Base-by-base conservation (phyloP, 805 yeast genomes). In the Wickerhamomyces sydowiorum region DNA sequence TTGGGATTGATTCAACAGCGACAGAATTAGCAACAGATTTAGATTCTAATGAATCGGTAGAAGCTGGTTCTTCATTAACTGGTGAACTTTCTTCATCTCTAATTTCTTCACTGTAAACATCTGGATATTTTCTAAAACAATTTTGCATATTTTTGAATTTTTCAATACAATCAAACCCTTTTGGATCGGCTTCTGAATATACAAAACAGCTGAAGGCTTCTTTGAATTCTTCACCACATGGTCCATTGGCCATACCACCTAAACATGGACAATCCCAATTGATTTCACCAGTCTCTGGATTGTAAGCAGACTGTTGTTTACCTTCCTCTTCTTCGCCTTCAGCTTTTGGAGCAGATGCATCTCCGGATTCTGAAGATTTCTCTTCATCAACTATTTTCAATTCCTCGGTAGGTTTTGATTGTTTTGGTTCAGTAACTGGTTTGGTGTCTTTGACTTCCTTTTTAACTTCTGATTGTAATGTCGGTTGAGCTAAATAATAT, bases 261-360 rank as follows among this genome's bases (percentile, higher is more conserved):
- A 93, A 72, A 65, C 98, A 91, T n/a, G 99, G 98, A 65, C 99
- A 93, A 60, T 93, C 98, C 99, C 99, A 93, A 77, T 93, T 91
- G 67, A 93, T 93, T 62, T 91, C 98, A 24, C 99, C 99, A 3
- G 99, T 93, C 57, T 86, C 96, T 24, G 97, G 97, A 68, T 91
- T 79, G 66, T 79, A 91, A 4, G 98, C 96, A 30, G 88, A 85
- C 46, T 71, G 66, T 47, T 63, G 69, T 18, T 66, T 65, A n/a
- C 17, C 29, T 35, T 65, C 73, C 35, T 66, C 70, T 32, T 59
- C 64, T 38, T 59, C 68, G 7, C 47, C 59, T 36, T 46, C 56
- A 15, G 27, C 38, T 33, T 44, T 41, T 13, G 35, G 39, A 15
- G 38, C 41, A 19, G 12, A 28, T 14, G 41, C 31, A 34, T 23